Evolutionary conservation across 495 filamentous ascomycete genomes (phyloP).

Genomic region (Aspergillus steynii): DNA sequence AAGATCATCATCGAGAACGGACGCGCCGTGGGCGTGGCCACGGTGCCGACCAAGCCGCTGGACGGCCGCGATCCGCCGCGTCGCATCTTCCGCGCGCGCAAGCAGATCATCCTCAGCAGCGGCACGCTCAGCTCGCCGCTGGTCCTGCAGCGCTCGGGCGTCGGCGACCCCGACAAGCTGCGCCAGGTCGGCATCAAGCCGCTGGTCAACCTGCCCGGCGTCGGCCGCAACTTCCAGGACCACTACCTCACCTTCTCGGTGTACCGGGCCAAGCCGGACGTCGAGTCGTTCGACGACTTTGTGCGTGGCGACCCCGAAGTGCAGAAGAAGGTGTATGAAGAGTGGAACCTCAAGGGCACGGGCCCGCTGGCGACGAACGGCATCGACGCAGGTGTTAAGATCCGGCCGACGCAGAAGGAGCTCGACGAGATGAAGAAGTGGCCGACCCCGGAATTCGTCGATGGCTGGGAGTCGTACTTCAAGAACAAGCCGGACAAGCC

Average conservation of each 20-base stretch:
- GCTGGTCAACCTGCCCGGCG: slow-evolving; percentile 75
- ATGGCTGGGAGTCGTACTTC: slow-evolving; percentile 79
- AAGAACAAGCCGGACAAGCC: slow-evolving; percentile 85
- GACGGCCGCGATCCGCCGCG: slow-evolving; percentile 45
- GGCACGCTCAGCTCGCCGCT: slow-evolving; percentile 79
- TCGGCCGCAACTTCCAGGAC: slow-evolving; percentile 83
- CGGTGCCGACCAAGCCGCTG: slow-evolving; percentile 56
- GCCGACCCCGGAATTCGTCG: slow-evolving; percentile 65
- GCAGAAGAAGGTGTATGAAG: slow-evolving; percentile 67
- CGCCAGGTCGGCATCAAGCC: slow-evolving; percentile 68
- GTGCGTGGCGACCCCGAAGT: slow-evolving; percentile 70
- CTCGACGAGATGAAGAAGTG: slow-evolving; percentile 64
- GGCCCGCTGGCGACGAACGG: slow-evolving; percentile 81
- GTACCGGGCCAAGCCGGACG: slow-evolving; percentile 73
- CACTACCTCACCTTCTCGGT: slow-evolving; percentile 80
- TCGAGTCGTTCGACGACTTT: slow-evolving; percentile 81
- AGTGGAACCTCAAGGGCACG: slow-evolving; percentile 79
- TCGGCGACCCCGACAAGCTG: slow-evolving; percentile 72
- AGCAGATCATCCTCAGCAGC: slow-evolving; percentile 76
- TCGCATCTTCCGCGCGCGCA: slow-evolving; percentile 67
- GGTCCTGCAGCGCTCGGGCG: slow-evolving; percentile 74
- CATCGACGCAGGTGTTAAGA: slow-evolving; percentile 81
- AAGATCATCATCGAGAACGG: slow-evolving; percentile 75
- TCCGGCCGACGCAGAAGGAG: slow-evolving; percentile 70
- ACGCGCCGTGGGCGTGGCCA: slow-evolving; percentile 62